Evolutionary conservation across 192 early-diverging fungal genomes (phyloP).

Genomic region (Coemansia sp.): DNA sequence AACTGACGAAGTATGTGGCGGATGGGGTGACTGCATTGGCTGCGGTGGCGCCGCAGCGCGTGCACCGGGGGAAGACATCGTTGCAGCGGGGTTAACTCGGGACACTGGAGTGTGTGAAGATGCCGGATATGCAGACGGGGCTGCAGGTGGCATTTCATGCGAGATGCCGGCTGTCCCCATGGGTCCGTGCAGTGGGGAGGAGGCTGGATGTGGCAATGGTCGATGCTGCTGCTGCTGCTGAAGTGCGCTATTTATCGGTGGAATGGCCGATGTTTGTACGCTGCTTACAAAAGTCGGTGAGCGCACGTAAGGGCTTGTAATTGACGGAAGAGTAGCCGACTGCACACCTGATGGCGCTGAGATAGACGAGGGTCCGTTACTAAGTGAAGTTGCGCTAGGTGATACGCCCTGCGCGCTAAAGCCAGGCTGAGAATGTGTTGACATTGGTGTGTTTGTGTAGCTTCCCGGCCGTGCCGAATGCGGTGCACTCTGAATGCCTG

Average conservation of each 20-base stretch:
- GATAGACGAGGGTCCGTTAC: not conserved
- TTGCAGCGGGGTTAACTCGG: constrained; percentile 21
- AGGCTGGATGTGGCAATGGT: constrained; percentile 19
- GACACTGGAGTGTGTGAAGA: constrained; percentile 24
- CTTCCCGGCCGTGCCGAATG: constrained; percentile 30
- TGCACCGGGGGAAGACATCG: constrained; percentile 33
- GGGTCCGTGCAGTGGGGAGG: constrained; percentile 28
- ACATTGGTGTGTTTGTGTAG: constrained; percentile 26
- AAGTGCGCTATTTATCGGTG: constrained; percentile 26
- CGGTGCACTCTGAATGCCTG: constrained; percentile 25
- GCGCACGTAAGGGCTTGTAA: constrained; percentile 33
- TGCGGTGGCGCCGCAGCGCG: constrained; percentile 16
- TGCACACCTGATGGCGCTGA: constrained; percentile 1
- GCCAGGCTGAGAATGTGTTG: constrained; percentile 36
- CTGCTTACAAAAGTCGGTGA: constrained; percentile 35
- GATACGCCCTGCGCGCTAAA: constrained; percentile 16
- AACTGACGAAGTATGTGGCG: constrained; percentile 38
- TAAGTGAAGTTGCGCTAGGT: constrained; percentile 11
- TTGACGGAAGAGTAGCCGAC: constrained; percentile 21
- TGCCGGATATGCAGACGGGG: constrained; percentile 9
- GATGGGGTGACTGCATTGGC: constrained; percentile 32
- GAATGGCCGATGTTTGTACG: constrained; percentile 12
- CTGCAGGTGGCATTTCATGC: constrained; percentile 14
- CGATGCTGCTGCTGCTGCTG: constrained; percentile 22
- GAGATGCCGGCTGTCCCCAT: not conserved